These are phyloP conservation scores for Arabis hirsuta DNA, from an alignment of 345 rosid species.

Conservation along the genomic window DNA sequence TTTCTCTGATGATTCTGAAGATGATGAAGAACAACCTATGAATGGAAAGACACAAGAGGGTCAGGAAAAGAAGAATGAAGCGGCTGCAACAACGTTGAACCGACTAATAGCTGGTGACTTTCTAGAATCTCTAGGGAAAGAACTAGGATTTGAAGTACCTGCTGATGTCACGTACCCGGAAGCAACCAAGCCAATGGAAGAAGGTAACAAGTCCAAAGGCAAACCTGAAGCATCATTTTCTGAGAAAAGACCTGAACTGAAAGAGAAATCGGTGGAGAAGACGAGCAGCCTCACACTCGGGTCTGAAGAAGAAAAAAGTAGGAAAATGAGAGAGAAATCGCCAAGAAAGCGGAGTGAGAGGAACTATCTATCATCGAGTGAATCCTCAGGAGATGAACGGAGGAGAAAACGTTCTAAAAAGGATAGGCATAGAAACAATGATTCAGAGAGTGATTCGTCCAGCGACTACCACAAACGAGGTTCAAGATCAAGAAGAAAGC, in stretches of 20 bases:
- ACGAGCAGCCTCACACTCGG: conserved; percentile 42
- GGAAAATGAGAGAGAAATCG: conserved; percentile 50
- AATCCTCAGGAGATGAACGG: conserved; percentile 66
- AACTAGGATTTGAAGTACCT: conserved; percentile 94
- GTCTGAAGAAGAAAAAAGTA: conserved; percentile 66
- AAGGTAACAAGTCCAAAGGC: conserved; percentile 40
- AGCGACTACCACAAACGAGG: conserved; percentile 44
- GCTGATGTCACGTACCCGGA: conserved; percentile 55
- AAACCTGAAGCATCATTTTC: conserved; percentile 28
- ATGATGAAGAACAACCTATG: conserved; percentile 58
- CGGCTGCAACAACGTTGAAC: conserved; percentile 76
- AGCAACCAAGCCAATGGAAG: conserved; percentile 40
- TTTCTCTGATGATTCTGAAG: conserved; percentile 92
- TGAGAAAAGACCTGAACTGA: conserved; percentile 32
- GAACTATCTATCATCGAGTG: conserved; percentile 38
- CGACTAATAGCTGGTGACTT: conserved; percentile 95
- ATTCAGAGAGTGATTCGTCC: conserved; percentile 62
- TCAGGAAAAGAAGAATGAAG: conserved; percentile 69
- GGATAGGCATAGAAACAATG: conserved; percentile 52
- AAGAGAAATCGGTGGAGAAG: conserved; percentile 46
- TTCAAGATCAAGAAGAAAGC: conserved; percentile 63
- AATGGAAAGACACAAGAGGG: conserved; percentile 49
- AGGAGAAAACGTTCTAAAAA: conserved; percentile 55
- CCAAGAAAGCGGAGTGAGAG: conserved; percentile 35
- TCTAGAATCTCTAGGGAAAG: conserved; percentile 90